A percentile compares a stretch with the other conserved stretches of the same genome.
These are phyloP conservation scores for Lasiosphaeria ovina DNA, from an alignment of 495 filamentous ascomycete genomes.

Conservation along the genomic window DNA sequence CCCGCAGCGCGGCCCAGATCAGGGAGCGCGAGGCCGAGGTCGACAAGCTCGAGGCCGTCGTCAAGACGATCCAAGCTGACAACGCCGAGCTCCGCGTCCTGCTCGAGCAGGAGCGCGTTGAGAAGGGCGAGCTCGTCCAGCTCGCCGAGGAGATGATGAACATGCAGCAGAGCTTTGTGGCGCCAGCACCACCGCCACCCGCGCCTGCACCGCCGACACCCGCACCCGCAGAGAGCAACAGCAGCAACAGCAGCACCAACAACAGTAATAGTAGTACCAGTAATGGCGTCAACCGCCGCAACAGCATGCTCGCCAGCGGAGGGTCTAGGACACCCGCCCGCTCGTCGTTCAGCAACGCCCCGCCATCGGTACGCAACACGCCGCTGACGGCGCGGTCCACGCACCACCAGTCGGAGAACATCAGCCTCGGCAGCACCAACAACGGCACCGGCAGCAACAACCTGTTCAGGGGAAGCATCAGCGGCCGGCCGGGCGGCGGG, in stretches of 20 bases:
- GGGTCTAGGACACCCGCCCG: not conserved
- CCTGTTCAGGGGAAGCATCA: slow-evolving; percentile 15
- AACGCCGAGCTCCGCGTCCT: slow-evolving; percentile 62
- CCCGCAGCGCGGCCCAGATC: slow-evolving; percentile 51
- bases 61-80: slow-evolving; percentile 62
- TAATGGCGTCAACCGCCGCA: slow-evolving; percentile 4
- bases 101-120: slow-evolving; percentile 74
- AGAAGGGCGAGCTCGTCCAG: slow-evolving; percentile 92
- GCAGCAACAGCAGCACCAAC: slow-evolving; percentile 11
- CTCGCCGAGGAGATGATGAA: slow-evolving; percentile 87
- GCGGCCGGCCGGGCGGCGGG: slow-evolving; percentile 2
- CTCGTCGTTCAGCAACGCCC: not conserved
- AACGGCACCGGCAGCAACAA: slow-evolving; percentile 3
- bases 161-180: slow-evolving; percentile 39
- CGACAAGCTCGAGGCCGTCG: slow-evolving; percentile 66
- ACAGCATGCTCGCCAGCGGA: not conserved
- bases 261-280: not conserved
- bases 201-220: slow-evolving; percentile 13
- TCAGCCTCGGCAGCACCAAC: slow-evolving; percentile 2
- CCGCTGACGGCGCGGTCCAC: not conserved
- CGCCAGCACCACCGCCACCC: slow-evolving; percentile 7
- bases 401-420: not conserved
- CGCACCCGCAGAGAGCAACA: slow-evolving; percentile 5
- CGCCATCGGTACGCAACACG: not conserved
- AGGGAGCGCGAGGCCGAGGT: slow-evolving; percentile 63